phyloP scores from a whole-genome alignment of 768 basidiomycete genomes.

The Suillus cothurnatus region DNA sequence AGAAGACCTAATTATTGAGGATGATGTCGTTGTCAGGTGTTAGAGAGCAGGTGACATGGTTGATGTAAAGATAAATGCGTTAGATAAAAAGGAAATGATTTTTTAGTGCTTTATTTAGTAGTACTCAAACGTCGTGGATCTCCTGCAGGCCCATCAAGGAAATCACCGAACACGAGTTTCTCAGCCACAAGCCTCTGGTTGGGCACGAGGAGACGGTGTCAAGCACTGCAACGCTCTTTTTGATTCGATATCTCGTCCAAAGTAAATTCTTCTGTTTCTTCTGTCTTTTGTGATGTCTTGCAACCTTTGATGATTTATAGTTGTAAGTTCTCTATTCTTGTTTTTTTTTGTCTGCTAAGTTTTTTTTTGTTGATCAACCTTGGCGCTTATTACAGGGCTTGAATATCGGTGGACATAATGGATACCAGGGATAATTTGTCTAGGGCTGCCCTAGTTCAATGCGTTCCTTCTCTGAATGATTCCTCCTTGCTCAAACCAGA shows the following conservation, averaged over 20 bases:
- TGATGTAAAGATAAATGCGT: constrained; percentile 12
- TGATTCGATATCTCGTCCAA: not conserved
- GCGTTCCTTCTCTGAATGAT: constrained; percentile 11
- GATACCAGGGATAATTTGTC: constrained; percentile 35
- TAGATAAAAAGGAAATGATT: constrained; percentile 18
- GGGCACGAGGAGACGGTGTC: constrained; percentile 31
- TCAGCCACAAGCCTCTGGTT: constrained; percentile 28
- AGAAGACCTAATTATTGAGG: constrained; percentile 4
- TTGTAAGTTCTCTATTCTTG: constrained; percentile 14
- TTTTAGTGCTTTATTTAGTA: constrained; percentile 9
- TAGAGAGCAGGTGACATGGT: constrained; percentile 12
- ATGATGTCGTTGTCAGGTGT: constrained; percentile 10
- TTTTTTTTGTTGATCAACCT: constrained; percentile 3
- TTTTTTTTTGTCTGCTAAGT: constrained; percentile 6
- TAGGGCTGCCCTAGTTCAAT: constrained; percentile 30
- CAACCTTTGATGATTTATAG: constrained; percentile 27
- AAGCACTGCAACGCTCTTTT: constrained; percentile 14
- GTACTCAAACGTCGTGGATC: constrained; percentile 1
- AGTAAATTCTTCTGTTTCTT: constrained; percentile 14
- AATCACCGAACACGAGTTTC: constrained; percentile 37
- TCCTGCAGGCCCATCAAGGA: constrained; percentile 20
- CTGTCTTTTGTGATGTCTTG: constrained; percentile 23
- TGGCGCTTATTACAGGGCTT: constrained; percentile 28
- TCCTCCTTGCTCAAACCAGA: constrained; percentile 14
- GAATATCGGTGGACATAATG: constrained; percentile 33